Evolutionary conservation across 805 yeast genomes (phyloP).

Genomic region (Kregervanrija pseudodelftensis): DNA sequence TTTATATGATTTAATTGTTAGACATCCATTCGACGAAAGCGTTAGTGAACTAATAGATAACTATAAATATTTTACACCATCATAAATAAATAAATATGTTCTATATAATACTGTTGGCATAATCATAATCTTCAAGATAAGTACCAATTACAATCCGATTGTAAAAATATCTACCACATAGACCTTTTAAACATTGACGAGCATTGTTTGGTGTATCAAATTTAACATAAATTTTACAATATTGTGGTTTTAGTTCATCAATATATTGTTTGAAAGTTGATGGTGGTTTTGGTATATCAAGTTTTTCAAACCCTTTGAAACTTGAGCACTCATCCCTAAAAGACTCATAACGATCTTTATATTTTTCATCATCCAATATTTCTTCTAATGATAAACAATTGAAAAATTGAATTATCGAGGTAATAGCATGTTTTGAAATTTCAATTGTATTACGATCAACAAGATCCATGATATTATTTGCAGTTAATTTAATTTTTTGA

Average conservation of each 20-base stretch:
- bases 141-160: conserved; percentile 65
- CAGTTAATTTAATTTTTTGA: conserved; percentile 17
- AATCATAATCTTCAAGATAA: conserved; percentile 55
- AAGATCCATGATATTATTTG: conserved; percentile 14
- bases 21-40: conserved; percentile 53
- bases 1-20: conserved; percentile 52
- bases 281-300: conserved; percentile 56
- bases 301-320: conserved; percentile 43
- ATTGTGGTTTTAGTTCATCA: conserved; percentile 45
- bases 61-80: conserved; percentile 9
- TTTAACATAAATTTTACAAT: conserved; percentile 68
- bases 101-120: conserved; percentile 22
- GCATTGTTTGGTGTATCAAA: conserved; percentile 50
- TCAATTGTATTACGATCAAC: conserved; percentile 6
- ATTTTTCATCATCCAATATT: conserved; percentile 41
- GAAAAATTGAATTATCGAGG: conserved; percentile 54
- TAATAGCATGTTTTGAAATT: conserved; percentile 15
- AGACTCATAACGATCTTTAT: conserved; percentile 44
- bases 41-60: conserved; percentile 23
- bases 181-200: conserved; percentile 39
- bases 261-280: conserved; percentile 27
- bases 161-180: conserved; percentile 62
- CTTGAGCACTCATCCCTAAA: conserved; percentile 42
- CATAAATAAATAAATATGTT: neutral
- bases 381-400: conserved; percentile 65